Evolutionary conservation across 345 rosid species (phyloP).

Genomic region (Ailanthus altissimus): DNA sequence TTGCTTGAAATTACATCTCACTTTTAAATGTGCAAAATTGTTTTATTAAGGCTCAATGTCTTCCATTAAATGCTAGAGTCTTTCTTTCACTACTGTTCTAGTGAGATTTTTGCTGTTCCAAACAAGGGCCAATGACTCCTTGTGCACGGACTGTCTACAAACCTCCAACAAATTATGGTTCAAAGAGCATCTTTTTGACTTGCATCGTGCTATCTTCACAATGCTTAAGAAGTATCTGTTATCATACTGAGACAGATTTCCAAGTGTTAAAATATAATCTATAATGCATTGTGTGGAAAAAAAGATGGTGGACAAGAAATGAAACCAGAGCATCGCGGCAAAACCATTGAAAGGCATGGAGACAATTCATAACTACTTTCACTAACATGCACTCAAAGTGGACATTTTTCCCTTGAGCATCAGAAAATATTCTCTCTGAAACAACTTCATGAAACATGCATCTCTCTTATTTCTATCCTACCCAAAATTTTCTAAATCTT

Average conservation of each 20-base stretch:
- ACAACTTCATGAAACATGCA: too few species aligned
- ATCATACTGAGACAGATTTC: slow-evolving; percentile 33
- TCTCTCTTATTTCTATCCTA: too few species aligned
- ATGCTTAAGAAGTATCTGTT: slow-evolving; percentile 42
- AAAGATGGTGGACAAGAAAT: background rate
- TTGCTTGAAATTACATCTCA: background rate
- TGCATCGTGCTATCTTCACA: slow-evolving; percentile 69
- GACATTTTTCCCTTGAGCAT: background rate
- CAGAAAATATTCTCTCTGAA: too few species aligned
- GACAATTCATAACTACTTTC: background rate
- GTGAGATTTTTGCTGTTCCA: slow-evolving; percentile 47
- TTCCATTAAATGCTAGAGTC: slow-evolving; percentile 39
- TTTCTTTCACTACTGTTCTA: slow-evolving; percentile 58
- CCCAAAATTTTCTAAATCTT: background rate
- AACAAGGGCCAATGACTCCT: slow-evolving; percentile 52
- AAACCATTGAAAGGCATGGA: background rate
- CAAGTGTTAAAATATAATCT: background rate
- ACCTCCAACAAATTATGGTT: slow-evolving; percentile 22
- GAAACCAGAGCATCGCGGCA: too few species aligned
- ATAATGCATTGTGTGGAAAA: background rate
- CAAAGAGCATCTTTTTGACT: slow-evolving; percentile 36
- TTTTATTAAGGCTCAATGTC: background rate
- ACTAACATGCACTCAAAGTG: background rate
- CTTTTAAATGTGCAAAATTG: background rate
- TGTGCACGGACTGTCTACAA: slow-evolving; percentile 42